These are phyloP conservation scores for Biscogniauxia marginata DNA, from an alignment of 2,329 filamentous ascomycete genomes.

Conservation along the genomic window DNA sequence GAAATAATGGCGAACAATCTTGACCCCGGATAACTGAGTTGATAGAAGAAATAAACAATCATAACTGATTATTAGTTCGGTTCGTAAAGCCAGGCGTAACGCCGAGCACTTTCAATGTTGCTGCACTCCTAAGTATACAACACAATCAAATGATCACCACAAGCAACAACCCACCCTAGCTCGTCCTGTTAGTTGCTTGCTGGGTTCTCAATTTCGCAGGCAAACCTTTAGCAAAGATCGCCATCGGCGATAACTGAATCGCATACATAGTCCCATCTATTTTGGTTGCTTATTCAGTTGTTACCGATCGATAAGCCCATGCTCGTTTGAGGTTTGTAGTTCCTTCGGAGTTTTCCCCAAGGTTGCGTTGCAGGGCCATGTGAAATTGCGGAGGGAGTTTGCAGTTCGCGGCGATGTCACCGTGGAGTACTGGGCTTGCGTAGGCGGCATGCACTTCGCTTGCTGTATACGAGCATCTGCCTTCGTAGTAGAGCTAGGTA, in stretches of 20 bases:
- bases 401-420: conserved; percentile 26
- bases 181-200: background rate
- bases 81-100: background rate
- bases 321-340: conserved; percentile 9
- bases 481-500: conserved; percentile 4
- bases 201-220: background rate
- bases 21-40: background rate
- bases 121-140: too few relatives aligned
- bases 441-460: conserved; percentile 10
- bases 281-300: conserved; percentile 11
- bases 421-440: conserved; percentile 11
- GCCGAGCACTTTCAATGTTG: background rate
- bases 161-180: background rate
- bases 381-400: conserved; percentile 26
- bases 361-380: conserved; percentile 19
- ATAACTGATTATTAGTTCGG: background rate
- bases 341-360: conserved; percentile 13
- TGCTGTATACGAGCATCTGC: conserved; percentile 7
- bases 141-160: too few relatives aligned
- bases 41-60: background rate
- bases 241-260: background rate
- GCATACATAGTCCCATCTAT: background rate
- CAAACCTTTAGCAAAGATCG: background rate
- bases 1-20: background rate
- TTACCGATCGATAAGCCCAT: conserved; percentile 13